These are phyloP conservation scores for Aspergillus intermedius DNA, from an alignment of 2,329 filamentous ascomycete species.

Conservation along the genomic window DNA sequence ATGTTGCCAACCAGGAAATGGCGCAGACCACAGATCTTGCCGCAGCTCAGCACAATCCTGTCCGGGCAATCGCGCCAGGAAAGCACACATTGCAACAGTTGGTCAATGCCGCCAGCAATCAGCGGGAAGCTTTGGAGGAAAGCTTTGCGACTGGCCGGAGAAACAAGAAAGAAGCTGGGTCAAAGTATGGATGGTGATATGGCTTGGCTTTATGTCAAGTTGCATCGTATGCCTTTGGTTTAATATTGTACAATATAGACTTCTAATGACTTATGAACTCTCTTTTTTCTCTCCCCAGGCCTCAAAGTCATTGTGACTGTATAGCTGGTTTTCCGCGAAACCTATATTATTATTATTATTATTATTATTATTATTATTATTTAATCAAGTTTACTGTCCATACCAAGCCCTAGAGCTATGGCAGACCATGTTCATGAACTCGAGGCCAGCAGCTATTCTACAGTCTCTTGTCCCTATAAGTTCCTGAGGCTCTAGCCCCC, in stretches of 20 bases:
- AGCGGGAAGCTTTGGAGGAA: conserved; percentile 84
- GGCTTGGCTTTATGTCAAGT: not conserved
- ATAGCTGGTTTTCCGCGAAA: too few species aligned
- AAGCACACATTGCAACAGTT: conserved; percentile 88
- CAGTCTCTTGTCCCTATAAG: too few species aligned
- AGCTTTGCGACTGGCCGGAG: conserved; percentile 76
- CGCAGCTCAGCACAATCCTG: conserved; percentile 64
- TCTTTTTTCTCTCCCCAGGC: too few species aligned
- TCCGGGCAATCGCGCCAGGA: conserved; percentile 73
- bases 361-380: too few species aligned
- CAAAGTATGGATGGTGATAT: conserved; percentile 70
- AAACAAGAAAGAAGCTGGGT: conserved; percentile 75
- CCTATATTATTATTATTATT: too few species aligned
- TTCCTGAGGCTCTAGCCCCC: too few species aligned
- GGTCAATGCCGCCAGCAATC: conserved; percentile 72
- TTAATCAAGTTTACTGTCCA: too few species aligned
- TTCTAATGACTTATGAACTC: not conserved
- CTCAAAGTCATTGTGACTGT: too few species aligned
- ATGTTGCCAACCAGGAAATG: conserved; percentile 76
- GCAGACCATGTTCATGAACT: too few species aligned
- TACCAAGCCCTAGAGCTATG: too few species aligned
- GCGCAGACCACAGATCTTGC: conserved; percentile 51
- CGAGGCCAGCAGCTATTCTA: too few species aligned
- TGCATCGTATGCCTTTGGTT: not conserved
- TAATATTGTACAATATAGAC: not conserved